These are phyloP conservation scores for Heliocybe sulcata DNA, from an alignment of 1,284 basidiomycete genomes.

Conservation along the genomic window DNA sequence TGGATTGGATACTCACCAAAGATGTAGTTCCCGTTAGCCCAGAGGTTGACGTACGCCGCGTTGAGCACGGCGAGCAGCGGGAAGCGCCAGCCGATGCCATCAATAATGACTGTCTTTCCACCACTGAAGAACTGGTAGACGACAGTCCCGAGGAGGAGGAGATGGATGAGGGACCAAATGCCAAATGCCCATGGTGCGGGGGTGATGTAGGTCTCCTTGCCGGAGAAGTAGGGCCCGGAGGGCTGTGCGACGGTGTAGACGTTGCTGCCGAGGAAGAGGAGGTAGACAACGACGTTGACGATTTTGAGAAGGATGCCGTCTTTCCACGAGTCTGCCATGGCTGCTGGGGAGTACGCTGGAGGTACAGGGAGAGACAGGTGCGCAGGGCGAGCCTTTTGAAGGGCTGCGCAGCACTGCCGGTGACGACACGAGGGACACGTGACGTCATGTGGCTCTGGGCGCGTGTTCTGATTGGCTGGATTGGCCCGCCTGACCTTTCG, in stretches of 20 bases:
- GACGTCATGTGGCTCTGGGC: too few species aligned
- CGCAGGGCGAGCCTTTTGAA: too few species aligned
- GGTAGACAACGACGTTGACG: constrained; percentile 72
- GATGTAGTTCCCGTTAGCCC: constrained; percentile 67
- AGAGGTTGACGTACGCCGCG: constrained; percentile 79
- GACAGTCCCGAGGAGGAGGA: constrained; percentile 81
- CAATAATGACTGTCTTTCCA: constrained; percentile 80
- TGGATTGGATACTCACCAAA: constrained; percentile 35
- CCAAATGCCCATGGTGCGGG: constrained; percentile 85
- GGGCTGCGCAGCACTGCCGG: too few species aligned
- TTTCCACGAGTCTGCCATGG: constrained; percentile 61
- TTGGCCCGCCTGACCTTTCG: too few species aligned
- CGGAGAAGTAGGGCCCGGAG: constrained; percentile 57
- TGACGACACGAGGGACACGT: too few species aligned
- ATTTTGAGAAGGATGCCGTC: constrained; percentile 82
- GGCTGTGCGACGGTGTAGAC: constrained; percentile 78
- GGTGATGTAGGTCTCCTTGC: constrained; percentile 84
- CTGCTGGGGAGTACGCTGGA: constrained; percentile 10
- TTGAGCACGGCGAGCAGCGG: constrained; percentile 82
- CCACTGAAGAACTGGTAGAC: constrained; percentile 83
- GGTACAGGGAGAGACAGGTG: not conserved
- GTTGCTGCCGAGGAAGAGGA: constrained; percentile 84
- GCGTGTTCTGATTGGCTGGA: too few species aligned
- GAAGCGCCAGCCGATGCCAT: constrained; percentile 86
- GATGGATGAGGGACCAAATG: constrained; percentile 83